Percentiles rank a stretch among this genome's conserved stretches.
Conservation (phyloP, 2,329 filamentous ascomycete species). For the Neonectria coccinea region DNA sequence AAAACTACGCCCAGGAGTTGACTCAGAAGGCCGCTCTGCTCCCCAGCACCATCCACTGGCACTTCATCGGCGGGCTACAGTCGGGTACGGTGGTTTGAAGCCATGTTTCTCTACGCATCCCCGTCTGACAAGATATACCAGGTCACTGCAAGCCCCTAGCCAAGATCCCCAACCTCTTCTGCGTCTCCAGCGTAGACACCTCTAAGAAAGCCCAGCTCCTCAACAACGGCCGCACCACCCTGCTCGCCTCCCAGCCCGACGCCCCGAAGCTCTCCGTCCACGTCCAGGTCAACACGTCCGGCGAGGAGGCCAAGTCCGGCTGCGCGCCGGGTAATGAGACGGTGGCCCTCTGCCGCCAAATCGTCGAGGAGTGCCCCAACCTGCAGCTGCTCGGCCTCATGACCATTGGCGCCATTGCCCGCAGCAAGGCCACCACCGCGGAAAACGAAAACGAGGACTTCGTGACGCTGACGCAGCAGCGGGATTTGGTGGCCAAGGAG, state of each 20-base stretch:
- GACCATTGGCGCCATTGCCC: constrained; percentile 96
- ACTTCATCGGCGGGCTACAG: constrained; percentile 96
- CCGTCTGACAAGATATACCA: constrained; percentile 45
- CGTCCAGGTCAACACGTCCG: constrained; percentile 95
- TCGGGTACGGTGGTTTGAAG: constrained; percentile 61
- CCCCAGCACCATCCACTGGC: constrained; percentile 84
- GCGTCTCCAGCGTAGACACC: constrained; percentile 90
- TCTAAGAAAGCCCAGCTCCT: constrained; percentile 88
- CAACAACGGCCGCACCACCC: constrained; percentile 77
- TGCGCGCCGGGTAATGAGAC: constrained; percentile 74
- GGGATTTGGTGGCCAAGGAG: constrained; percentile 74
- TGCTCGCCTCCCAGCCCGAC: constrained; percentile 56
- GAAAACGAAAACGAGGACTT: constrained; percentile 96
- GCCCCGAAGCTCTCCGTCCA: constrained; percentile 74
- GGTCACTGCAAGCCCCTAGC: constrained; percentile 93
- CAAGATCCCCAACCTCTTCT: constrained; percentile 88
- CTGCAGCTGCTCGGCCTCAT: constrained; percentile 86
- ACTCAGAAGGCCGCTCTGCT: constrained; percentile 85
- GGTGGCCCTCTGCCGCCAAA: constrained; percentile 74
- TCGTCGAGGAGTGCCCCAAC: constrained; percentile 77
- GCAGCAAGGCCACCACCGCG: constrained; percentile 77
- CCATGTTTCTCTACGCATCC: background rate
- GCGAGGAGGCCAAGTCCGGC: constrained; percentile 87
- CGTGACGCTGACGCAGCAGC: constrained; percentile 71
- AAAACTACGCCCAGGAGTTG: constrained; percentile 96